These are phyloP conservation scores for Pleurotus sapidus DNA, from an alignment of 768 basidiomycete genomes.

Conservation along the genomic window DNA sequence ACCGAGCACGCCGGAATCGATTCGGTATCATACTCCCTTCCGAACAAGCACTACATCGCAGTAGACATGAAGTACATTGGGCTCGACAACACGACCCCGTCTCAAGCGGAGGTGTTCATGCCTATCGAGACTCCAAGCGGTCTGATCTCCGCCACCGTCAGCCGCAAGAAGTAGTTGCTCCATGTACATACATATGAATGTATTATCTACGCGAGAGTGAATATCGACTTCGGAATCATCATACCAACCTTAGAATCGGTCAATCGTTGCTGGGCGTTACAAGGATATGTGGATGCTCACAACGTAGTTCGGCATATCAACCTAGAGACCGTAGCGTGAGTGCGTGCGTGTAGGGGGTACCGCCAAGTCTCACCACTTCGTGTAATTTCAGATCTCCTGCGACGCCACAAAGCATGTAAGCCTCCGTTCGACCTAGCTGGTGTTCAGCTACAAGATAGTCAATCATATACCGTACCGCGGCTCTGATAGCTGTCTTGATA, in stretches of 20 bases:
- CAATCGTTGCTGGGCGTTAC: not conserved
- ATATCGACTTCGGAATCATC: constrained; percentile 49
- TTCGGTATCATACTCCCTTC: constrained; percentile 69
- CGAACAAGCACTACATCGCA: constrained; percentile 95
- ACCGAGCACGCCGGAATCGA: constrained; percentile 58
- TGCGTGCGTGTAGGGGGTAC: constrained; percentile 1
- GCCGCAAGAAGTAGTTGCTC: constrained; percentile 31
- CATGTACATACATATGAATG: not conserved
- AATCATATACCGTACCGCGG: constrained; percentile 60
- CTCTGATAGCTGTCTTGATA: constrained; percentile 50
- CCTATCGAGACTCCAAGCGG: constrained; percentile 81
- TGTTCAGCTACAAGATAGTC: constrained; percentile 42
- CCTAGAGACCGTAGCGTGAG: constrained; percentile 27
- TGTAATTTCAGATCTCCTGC: constrained; percentile 58
- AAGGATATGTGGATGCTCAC: constrained; percentile 29
- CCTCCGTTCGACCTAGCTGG: constrained; percentile 40
- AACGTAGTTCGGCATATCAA: constrained; percentile 66
- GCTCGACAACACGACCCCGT: constrained; percentile 71
- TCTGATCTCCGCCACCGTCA: constrained; percentile 59
- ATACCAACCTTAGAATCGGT: constrained; percentile 42
- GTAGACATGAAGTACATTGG: constrained; percentile 78
- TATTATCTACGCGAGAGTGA: constrained; percentile 11
- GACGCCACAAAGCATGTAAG: constrained; percentile 63
- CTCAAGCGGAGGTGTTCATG: constrained; percentile 46
- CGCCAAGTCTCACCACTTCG: constrained; percentile 45